These are phyloP conservation scores for Hortaea werneckii DNA, from an alignment of 2,329 filamentous ascomycete genomes.

Conservation along the genomic window DNA sequence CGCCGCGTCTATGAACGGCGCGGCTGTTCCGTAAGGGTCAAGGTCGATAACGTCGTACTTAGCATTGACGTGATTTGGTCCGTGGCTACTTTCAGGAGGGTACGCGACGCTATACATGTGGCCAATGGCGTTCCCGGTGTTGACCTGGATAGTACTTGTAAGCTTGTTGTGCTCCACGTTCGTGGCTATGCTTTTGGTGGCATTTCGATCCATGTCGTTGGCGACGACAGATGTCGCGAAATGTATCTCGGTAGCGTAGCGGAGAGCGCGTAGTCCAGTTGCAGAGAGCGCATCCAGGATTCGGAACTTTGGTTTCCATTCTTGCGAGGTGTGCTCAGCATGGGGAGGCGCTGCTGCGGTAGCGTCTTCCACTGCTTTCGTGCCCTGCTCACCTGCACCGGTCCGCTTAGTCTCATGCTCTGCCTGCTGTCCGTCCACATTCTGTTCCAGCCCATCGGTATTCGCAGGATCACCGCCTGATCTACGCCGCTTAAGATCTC, in stretches of 20 bases:
- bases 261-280: slow-evolving; percentile 78
- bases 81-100: slow-evolving; percentile 22
- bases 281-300: slow-evolving; percentile 93
- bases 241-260: slow-evolving; percentile 85
- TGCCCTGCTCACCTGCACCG: not conserved
- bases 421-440: not conserved
- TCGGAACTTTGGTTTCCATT: slow-evolving; percentile 48
- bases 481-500: no score
- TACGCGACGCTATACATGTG: slow-evolving; percentile 67
- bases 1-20: slow-evolving; percentile 83
- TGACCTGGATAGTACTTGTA: slow-evolving; percentile 58
- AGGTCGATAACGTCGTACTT: slow-evolving; percentile 92
- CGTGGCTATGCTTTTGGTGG: slow-evolving; percentile 55
- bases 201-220: slow-evolving; percentile 65
- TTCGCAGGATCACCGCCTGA: not conserved
- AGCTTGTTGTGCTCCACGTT: slow-evolving; percentile 80
- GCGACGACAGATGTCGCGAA: slow-evolving; percentile 42
- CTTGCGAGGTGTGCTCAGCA: not conserved
- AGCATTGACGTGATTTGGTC: slow-evolving; percentile 26
- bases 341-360: not conserved
- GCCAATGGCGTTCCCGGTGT: slow-evolving; percentile 71
- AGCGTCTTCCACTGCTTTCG: not conserved
- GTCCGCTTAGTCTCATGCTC: not conserved
- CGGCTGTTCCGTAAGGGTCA: slow-evolving; percentile 90
- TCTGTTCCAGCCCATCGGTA: not conserved